Base-by-base conservation (phyloP, 106 monocot genomes). In the Acorus gramineus region DNA sequence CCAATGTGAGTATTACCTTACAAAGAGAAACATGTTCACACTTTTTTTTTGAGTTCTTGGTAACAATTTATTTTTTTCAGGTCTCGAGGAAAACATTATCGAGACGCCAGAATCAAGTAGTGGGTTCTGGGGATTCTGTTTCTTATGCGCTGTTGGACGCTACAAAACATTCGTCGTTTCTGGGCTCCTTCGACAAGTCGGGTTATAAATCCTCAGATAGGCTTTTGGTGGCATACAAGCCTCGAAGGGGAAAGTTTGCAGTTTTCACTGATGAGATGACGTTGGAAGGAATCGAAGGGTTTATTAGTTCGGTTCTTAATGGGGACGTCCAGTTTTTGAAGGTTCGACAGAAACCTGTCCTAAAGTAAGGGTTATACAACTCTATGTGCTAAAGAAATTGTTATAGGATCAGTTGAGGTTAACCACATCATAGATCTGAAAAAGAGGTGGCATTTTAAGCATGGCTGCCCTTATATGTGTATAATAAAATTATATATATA, bases 191-290 rank as follows among this genome's bases (percentile, higher is more conserved):
- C 51, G 85, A 91, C 57, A 75, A 76, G 42, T 78, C 78, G 2
- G 83, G 78, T 1, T 88, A 73, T 60, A 82, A 67, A 58, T 77
- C 66, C 54, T 68, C 46, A 42, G 87, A 88, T 64, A 63, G 65
- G 57, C 59, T 96, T 54, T 50, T 96, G 46, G 11, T 96, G 46
- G 85, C 96, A 44, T 98, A 91, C 76, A 98, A 98, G 62, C 96
- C 90, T n/a, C 70, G 74, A 3, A 87, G 70, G 53, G 77, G 77
- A 2, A 87, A 76, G 55, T 83, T 80, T 79, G 85, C 85, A 12
- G 74, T 62, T 44, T 80, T 64, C 52, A 81, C 71, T 1, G 67
- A 60, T 67, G 82, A 77, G 28, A 46, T 85, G 14, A 83, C 83
- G 2, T 56, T 83, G 64, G 87, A 98, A 71, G 85, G 83, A 60